Base-by-base conservation (phyloP, 139 green algal genomes). In the Tetradesmus lagerheimii region DNA sequence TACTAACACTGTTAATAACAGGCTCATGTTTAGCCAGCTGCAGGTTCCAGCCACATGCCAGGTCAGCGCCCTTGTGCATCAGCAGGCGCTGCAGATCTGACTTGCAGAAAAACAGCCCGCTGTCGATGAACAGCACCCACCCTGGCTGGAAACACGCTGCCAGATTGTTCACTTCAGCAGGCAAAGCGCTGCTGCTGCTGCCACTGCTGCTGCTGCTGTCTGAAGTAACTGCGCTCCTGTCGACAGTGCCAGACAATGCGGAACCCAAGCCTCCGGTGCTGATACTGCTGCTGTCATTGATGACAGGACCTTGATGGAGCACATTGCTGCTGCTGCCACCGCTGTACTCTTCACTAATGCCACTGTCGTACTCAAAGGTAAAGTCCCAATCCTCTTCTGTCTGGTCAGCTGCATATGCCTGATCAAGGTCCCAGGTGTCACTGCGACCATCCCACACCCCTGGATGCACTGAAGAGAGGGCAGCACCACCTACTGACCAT, bases 71-170 rank as follows among this genome's bases (percentile, higher is more conserved):
- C 15, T 6, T 15, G 43, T 88, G 83, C 62, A 88, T 64, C 83
- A 88, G 57, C 57, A 88, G 35, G 25, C 83, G 39, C 18, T 88
- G 83, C 35, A 80, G 37, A 39, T 88, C 83, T 39, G 62, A 37
- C 27, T 88, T 88, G 62, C 83, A 88, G 34, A 88, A 88, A 20
- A 88, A 38, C 62, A 57, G 27, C 11, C 37, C 35, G 31, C 62
- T 31, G 29, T 88, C 62, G n/a, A 88, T 18, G 34, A 88, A 88
- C 37, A 88, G 20, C 57, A 88, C 37, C 83, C 62, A 88, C 9
- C 80, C 83, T 29, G 83, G 83, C 35, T 47, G 14, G 29, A 76
- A 86, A 50, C 80, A 86, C 8, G 80, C 80, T 16, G 29, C 29
- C 11, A 35, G 66, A 6, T 76, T 27, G 11, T 25, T 6, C 27